These are phyloP conservation scores for Leccinellum rugosiceps DNA, from an alignment of 768 basidiomycete species.

Conservation along the genomic window DNA sequence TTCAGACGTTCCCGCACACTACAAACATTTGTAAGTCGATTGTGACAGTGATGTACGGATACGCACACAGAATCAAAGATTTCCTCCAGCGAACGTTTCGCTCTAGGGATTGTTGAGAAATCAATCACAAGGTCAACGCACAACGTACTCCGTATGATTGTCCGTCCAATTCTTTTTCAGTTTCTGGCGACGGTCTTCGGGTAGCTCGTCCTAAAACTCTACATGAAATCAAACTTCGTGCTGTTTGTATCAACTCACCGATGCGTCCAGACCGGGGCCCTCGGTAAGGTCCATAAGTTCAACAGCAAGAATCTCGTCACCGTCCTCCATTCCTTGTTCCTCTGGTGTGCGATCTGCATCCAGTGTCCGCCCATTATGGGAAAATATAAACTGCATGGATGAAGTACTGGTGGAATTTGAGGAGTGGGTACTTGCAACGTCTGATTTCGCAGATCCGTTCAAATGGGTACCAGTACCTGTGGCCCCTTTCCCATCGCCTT, in stretches of 20 bases:
- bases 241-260: conserved; percentile 42
- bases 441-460: conserved; percentile 52
- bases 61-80: conserved; percentile 85
- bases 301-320: conserved; percentile 84
- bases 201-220: conserved; percentile 54
- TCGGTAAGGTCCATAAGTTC: conserved; percentile 90
- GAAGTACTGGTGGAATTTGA: conserved; percentile 38
- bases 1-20: conserved; percentile 86
- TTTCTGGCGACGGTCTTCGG: conserved; percentile 61
- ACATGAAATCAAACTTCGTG: conserved; percentile 1
- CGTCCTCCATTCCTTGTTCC: conserved; percentile 83
- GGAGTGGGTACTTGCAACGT: conserved; percentile 45
- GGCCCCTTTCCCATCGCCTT: conserved; percentile 34
- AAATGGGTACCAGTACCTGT: conserved; percentile 27
- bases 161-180: conserved; percentile 82
- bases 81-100: conserved; percentile 70
- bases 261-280: conserved; percentile 55
- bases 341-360: conserved; percentile 83
- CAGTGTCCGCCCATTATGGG: conserved; percentile 75
- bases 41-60: not conserved
- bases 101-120: conserved; percentile 40
- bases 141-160: conserved; percentile 66
- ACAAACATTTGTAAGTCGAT: conserved; percentile 4
- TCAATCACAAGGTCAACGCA: not conserved
- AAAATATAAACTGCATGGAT: conserved; percentile 80